These are phyloP conservation scores for Chytridiales sp. DNA, from an alignment of 371 early-diverging fungal species.

Conservation along the genomic window DNA sequence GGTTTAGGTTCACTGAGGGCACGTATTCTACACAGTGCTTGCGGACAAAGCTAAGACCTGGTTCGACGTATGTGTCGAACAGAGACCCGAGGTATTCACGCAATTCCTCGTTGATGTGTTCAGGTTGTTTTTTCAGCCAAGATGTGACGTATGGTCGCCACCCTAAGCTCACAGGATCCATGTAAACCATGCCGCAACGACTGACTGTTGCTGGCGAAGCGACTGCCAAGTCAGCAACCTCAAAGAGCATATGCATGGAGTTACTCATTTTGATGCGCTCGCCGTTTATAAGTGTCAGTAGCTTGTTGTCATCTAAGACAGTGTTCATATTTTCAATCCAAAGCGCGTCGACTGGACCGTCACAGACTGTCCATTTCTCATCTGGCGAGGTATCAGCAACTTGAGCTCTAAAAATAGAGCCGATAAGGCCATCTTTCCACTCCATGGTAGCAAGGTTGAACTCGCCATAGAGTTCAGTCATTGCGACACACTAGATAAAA, in stretches of 20 bases:
- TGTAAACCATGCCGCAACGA: constrained; percentile 63
- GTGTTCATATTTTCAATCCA: constrained; percentile 69
- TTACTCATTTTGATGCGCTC: constrained; percentile 63
- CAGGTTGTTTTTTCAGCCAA: constrained; percentile 48
- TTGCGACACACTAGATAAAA: constrained; percentile 47
- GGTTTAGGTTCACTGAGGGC: constrained; percentile 47
- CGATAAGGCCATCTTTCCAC: constrained; percentile 62
- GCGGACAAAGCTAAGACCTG: constrained; percentile 47
- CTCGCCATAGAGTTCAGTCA: constrained; percentile 62
- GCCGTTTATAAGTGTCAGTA: constrained; percentile 60
- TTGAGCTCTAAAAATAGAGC: constrained; percentile 51
- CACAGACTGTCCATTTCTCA: constrained; percentile 66
- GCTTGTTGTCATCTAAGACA: constrained; percentile 65
- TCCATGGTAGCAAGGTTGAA: constrained; percentile 64
- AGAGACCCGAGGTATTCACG: constrained; percentile 35
- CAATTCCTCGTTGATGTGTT: constrained; percentile 35
- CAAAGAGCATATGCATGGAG: constrained; percentile 61
- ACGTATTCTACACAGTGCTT: constrained; percentile 49
- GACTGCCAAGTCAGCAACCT: constrained; percentile 60
- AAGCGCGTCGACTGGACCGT: constrained; percentile 63
- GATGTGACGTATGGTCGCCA: constrained; percentile 52
- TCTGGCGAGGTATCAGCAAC: constrained; percentile 50
- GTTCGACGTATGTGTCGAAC: constrained; percentile 42
- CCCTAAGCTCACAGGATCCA: constrained; percentile 56
- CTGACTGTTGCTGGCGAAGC: constrained; percentile 62